These are phyloP conservation scores for Gymnopilus dilepis DNA, from an alignment of 768 basidiomycete genomes.

Conservation along the genomic window DNA sequence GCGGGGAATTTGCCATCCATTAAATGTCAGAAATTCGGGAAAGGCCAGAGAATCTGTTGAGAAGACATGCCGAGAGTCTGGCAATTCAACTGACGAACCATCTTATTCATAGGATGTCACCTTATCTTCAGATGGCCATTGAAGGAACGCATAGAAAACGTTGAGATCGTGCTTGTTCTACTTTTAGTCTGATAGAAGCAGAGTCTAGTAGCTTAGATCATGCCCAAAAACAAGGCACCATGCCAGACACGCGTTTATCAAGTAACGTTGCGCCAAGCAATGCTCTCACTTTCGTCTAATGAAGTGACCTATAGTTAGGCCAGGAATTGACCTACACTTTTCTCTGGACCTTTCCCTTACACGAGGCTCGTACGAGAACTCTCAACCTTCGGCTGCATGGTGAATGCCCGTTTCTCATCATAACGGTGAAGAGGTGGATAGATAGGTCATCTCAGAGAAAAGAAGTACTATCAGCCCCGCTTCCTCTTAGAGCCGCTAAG, in stretches of 20 bases:
- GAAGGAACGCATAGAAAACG: slow-evolving; percentile 1
- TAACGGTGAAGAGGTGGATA: not conserved
- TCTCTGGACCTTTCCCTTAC: not conserved
- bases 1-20: not conserved
- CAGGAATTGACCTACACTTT: not conserved
- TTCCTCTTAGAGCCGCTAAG: not conserved
- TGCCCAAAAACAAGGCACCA: not conserved
- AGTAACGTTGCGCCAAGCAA: slow-evolving; percentile 13
- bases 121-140: slow-evolving; percentile 4
- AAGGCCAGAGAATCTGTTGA: not conserved
- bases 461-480: not conserved
- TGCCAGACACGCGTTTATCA: slow-evolving; percentile 16
- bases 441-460: not conserved
- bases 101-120: slow-evolving; percentile 2
- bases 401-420: not conserved
- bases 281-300: not conserved
- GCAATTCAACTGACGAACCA: not conserved
- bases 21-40: not conserved
- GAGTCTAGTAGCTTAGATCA: slow-evolving; percentile 1
- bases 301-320: not conserved
- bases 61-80: not conserved
- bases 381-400: too few relatives aligned
- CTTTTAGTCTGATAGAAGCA: slow-evolving; percentile 7
- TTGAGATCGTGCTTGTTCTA: slow-evolving; percentile 7
- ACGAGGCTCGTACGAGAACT: not conserved